Conservation (phyloP, 371 early-diverging fungal genomes). For the Lichtheimia corymbifera region DNA sequence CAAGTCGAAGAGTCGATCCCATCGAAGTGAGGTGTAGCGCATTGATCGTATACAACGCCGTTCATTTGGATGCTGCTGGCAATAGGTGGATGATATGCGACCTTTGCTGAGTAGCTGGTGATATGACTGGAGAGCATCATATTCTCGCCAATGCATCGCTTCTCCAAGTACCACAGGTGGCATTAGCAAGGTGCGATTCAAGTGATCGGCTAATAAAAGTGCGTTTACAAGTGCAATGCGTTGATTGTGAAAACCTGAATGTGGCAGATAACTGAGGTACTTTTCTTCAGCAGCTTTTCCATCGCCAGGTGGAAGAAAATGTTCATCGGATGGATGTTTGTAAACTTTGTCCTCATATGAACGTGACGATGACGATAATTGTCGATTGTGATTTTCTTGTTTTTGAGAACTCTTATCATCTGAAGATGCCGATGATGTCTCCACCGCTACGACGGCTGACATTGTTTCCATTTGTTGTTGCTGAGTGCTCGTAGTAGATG, state of each 20-base stretch:
- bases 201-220: constrained; percentile 45
- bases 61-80: too few species aligned
- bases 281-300: constrained; percentile 22
- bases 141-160: constrained; percentile 43
- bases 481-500: not conserved
- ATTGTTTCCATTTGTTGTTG: not conserved
- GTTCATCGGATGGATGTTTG: constrained; percentile 11
- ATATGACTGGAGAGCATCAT: constrained; percentile 35
- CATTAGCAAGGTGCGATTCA: constrained; percentile 58
- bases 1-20: constrained; percentile 43
- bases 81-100: not conserved
- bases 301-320: constrained; percentile 15
- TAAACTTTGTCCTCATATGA: constrained; percentile 13
- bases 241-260: constrained; percentile 69
- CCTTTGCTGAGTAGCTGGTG: constrained; percentile 28
- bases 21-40: constrained; percentile 38
- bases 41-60: not conserved
- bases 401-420: too few species aligned
- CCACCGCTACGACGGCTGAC: not conserved
- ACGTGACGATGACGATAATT: too few species aligned
- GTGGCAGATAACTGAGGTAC: constrained; percentile 56
- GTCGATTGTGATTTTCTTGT: too few species aligned
- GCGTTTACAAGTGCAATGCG: constrained; percentile 59
- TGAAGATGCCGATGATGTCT: not conserved
- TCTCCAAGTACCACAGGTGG: constrained; percentile 56